phyloP scores from a whole-genome alignment of 129 eudicot species.

The Escallonia herrerae region DNA sequence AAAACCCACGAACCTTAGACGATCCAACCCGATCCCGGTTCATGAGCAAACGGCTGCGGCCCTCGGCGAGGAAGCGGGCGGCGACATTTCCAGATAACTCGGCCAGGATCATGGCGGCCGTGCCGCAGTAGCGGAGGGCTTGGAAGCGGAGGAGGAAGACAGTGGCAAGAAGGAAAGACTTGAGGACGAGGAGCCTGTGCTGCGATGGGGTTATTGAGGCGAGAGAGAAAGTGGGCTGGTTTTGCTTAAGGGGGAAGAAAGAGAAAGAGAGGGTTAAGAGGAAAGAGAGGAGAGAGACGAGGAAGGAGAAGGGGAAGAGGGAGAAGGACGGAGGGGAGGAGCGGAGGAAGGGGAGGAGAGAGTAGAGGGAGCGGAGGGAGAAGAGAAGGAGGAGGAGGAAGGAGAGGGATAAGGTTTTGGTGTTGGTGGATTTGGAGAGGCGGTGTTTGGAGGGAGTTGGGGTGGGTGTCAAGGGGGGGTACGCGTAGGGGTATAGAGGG shows the following conservation, averaged over 20 bases:
- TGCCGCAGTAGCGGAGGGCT: constrained; percentile 82
- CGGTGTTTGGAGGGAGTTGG: constrained; percentile 95
- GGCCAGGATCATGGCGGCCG: constrained; percentile 91
- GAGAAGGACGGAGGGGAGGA: constrained; percentile 79
- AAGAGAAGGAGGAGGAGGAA: constrained; percentile 67
- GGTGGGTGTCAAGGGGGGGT: constrained; percentile 44
- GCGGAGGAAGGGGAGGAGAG: constrained; percentile 92
- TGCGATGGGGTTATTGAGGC: constrained; percentile 40
- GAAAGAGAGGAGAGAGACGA: constrained; percentile 75
- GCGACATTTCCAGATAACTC: constrained; percentile 66
- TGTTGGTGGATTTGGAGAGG: constrained; percentile 15
- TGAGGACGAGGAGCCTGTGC: constrained; percentile 30
- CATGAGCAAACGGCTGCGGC: constrained; percentile 21
- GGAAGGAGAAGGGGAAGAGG: constrained; percentile 68
- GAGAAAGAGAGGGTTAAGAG: constrained; percentile 52
- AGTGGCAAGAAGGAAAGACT: constrained; percentile 54
- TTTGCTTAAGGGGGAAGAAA: constrained; percentile 20
- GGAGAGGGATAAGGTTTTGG: constrained; percentile 37
- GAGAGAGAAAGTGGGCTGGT: constrained; percentile 33
- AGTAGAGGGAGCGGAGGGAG: constrained; percentile 94
- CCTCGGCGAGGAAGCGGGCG: constrained; percentile 40
- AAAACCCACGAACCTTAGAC: constrained; percentile 70
- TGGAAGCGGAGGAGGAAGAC: constrained; percentile 81
- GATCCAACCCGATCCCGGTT: constrained; percentile 25
- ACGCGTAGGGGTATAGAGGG: constrained; percentile 29